These are phyloP conservation scores for Mycena polygramma DNA, from an alignment of 768 basidiomycete species.

Conservation along the genomic window DNA sequence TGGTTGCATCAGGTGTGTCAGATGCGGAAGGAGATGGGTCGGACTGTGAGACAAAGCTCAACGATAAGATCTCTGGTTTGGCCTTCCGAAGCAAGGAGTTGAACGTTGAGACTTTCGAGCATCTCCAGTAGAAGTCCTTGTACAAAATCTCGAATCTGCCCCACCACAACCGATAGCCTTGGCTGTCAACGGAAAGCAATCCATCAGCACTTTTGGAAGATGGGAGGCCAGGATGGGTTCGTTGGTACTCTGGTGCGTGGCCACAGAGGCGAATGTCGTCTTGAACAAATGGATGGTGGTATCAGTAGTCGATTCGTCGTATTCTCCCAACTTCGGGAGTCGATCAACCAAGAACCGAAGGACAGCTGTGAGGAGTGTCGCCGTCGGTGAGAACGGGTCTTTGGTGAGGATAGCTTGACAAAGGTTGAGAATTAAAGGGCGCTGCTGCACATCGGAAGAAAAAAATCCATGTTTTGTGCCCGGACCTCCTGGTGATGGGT, in stretches of 20 bases:
- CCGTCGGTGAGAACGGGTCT: slow-evolving; percentile 82
- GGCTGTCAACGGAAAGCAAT: slow-evolving; percentile 94
- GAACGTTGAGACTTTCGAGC: slow-evolving; percentile 93
- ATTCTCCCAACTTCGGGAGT: slow-evolving; percentile 86
- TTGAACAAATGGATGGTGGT: slow-evolving; percentile 94
- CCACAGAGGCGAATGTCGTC: slow-evolving; percentile 92
- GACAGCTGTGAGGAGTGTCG: slow-evolving; percentile 89
- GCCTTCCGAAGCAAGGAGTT: slow-evolving; percentile 89
- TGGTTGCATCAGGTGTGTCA: slow-evolving; percentile 96
- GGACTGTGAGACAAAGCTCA: slow-evolving; percentile 97
- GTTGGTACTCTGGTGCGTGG: slow-evolving; percentile 77
- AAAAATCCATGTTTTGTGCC: slow-evolving; percentile 91
- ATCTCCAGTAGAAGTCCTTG: slow-evolving; percentile 97
- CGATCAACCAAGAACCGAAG: slow-evolving; percentile 88
- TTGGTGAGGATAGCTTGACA: slow-evolving; percentile 87
- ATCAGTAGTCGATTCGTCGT: slow-evolving; percentile 84
- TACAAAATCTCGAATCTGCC: slow-evolving; percentile 95
- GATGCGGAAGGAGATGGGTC: slow-evolving; percentile 95
- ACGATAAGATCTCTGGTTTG: slow-evolving; percentile 91
- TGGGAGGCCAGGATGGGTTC: slow-evolving; percentile 96
- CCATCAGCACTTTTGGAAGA: slow-evolving; percentile 93
- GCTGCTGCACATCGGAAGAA: slow-evolving; percentile 87
- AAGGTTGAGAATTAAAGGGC: slow-evolving; percentile 84
- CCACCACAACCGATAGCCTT: slow-evolving; percentile 94
- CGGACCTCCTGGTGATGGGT: slow-evolving; percentile 97